Evolutionary conservation across 371 early-diverging fungal genomes (phyloP).

Genomic region (Saksenaea oblongispora): DNA sequence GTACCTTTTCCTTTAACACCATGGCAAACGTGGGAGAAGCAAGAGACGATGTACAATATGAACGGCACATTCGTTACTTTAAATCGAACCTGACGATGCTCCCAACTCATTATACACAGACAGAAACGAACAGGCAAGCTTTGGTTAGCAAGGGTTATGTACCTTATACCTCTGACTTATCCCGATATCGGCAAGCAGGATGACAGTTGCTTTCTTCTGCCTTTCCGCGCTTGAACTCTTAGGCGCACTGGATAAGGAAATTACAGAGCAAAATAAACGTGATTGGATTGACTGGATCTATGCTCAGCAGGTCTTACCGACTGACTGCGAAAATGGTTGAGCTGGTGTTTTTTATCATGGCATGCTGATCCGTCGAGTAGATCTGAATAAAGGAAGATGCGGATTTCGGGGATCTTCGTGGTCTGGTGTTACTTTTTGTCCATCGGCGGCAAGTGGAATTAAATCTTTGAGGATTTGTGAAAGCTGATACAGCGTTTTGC

Average conservation of each 20-base stretch:
- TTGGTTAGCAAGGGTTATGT: background rate
- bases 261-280: conserved; percentile 53
- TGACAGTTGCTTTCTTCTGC: conserved; percentile 86
- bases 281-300: conserved; percentile 97
- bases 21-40: background rate
- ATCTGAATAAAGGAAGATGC: conserved; percentile 42
- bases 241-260: conserved; percentile 57
- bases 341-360: background rate
- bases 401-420: conserved; percentile 75
- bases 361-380: conserved; percentile 6
- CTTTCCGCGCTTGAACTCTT: conserved; percentile 81
- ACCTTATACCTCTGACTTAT: background rate
- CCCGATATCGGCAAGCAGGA: conserved; percentile 45
- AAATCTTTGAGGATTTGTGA: background rate
- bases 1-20: too few species aligned
- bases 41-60: conserved; percentile 1
- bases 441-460: conserved; percentile 40
- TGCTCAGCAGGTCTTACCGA: conserved; percentile 79
- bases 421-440: conserved; percentile 60
- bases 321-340: conserved; percentile 15
- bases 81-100: conserved; percentile 69
- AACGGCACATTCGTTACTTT: conserved; percentile 75
- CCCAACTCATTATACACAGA: conserved; percentile 70
- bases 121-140: conserved; percentile 78
- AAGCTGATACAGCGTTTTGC: background rate